phyloP scores from a whole-genome alignment of 2,329 filamentous ascomycete species.

The Trichoderma atrobrunneum region DNA sequence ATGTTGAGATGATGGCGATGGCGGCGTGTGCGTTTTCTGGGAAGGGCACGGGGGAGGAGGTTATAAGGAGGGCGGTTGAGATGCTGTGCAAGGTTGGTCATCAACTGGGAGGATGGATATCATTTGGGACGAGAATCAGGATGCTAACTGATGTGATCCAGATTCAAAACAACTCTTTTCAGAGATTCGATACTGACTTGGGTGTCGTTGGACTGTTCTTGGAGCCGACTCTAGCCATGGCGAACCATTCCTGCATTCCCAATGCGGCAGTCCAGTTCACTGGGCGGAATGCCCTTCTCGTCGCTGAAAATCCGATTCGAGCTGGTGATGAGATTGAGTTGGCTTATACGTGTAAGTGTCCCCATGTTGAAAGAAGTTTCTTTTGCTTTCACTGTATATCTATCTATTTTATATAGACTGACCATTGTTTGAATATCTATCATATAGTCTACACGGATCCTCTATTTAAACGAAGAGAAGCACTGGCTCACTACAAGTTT shows the following conservation, averaged over 20 bases:
- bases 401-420: neutral
- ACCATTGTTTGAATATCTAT: neutral
- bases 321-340: constrained; percentile 58
- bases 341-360: constrained; percentile 56
- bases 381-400: neutral
- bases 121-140: neutral
- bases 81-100: constrained; percentile 51
- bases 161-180: constrained; percentile 63
- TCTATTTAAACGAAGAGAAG: constrained; percentile 40
- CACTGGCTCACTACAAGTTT: constrained; percentile 52
- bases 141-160: constrained; percentile 27
- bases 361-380: neutral
- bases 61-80: constrained; percentile 42
- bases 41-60: constrained; percentile 34
- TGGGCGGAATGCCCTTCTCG: constrained; percentile 49
- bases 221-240: constrained; percentile 55
- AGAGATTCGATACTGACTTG: constrained; percentile 51
- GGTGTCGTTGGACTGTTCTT: constrained; percentile 55
- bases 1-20: constrained; percentile 50
- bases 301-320: constrained; percentile 48
- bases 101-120: neutral
- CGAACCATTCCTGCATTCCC: constrained; percentile 61
- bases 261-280: constrained; percentile 58
- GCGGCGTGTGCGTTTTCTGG: constrained; percentile 43
- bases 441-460: constrained; percentile 48